Percentiles rank a stretch among this genome's conserved stretches.
Conservation (phyloP, 2,329 filamentous ascomycete genomes). For the Massarina eburnea region DNA sequence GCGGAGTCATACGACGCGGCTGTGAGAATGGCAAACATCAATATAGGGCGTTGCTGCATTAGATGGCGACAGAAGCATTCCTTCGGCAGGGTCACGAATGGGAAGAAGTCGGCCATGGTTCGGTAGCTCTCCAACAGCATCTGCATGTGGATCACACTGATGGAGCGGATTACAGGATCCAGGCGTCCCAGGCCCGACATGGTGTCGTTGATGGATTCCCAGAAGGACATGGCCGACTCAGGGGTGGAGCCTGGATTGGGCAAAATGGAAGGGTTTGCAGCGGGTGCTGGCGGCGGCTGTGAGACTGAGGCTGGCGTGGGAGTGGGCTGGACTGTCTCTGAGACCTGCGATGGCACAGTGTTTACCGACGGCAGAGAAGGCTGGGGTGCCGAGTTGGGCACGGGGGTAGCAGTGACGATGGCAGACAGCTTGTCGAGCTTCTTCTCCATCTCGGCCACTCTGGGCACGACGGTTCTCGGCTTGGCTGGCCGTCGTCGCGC, state of each 20-base stretch:
- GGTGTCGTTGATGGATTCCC: conserved; percentile 38
- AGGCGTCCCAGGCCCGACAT: conserved; percentile 32
- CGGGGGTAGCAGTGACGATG: conserved; percentile 31
- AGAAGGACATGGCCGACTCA: conserved; percentile 32
- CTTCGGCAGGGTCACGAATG: conserved; percentile 35
- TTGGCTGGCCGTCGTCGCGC: conserved; percentile 40
- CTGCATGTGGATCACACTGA: conserved; percentile 39
- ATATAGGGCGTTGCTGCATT: conserved; percentile 33
- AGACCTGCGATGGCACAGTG: conserved; percentile 23
- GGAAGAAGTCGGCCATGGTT: conserved; percentile 38
- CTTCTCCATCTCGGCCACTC: conserved; percentile 37
- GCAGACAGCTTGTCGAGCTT: conserved; percentile 38
- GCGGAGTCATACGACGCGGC: conserved; percentile 36
- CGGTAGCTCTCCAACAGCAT: conserved; percentile 34
- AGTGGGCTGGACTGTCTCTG: conserved; percentile 24
- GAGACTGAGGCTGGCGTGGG: conserved; percentile 16
- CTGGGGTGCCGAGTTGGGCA: conserved; percentile 22
- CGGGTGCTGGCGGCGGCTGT: conserved; percentile 17
- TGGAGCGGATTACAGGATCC: conserved; percentile 37
- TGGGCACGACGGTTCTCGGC: conserved; percentile 27
- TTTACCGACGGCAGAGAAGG: conserved; percentile 26
- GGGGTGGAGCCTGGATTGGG: conserved; percentile 25
- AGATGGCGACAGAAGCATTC: conserved; percentile 29
- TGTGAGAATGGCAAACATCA: conserved; percentile 39
- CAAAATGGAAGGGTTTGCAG: conserved; percentile 21